phyloP scores from a whole-genome alignment of 2,329 filamentous ascomycete species.

The Colletotrichum lupini region DNA sequence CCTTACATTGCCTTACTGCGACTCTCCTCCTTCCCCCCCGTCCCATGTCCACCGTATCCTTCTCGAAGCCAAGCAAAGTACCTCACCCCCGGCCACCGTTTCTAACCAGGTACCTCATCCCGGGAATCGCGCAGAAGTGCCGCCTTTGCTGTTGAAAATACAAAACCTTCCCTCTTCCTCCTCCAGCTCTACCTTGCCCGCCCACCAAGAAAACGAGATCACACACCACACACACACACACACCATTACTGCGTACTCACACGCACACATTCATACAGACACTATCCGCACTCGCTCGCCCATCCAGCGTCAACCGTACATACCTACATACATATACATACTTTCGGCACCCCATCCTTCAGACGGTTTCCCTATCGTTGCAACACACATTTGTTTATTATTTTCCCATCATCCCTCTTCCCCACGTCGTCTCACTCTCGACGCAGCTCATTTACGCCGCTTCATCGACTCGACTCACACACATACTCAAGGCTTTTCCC shows the following conservation, averaged over 20 bases:
- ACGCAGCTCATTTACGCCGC: background rate
- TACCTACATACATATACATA: constrained; percentile 34
- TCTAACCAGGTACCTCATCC: constrained; percentile 28
- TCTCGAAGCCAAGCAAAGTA: constrained; percentile 36
- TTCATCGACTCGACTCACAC: background rate
- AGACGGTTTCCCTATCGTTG: constrained; percentile 24
- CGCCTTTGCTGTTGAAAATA: constrained; percentile 31
- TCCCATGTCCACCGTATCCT: constrained; percentile 35
- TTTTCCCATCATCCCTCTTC: constrained; percentile 33
- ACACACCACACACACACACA: constrained; percentile 15
- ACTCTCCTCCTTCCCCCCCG: constrained; percentile 10
- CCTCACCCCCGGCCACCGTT: constrained; percentile 31
- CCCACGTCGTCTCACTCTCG: constrained; percentile 3
- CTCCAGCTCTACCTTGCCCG: constrained; percentile 31
- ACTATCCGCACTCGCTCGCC: constrained; percentile 9
- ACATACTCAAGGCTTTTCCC: constrained; percentile 23
- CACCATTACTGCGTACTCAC: background rate
- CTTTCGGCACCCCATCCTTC: constrained; percentile 32
- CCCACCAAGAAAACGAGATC: constrained; percentile 30
- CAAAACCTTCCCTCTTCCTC: constrained; percentile 29
- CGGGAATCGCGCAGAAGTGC: constrained; percentile 31
- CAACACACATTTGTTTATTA: constrained; percentile 38
- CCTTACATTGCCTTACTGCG: constrained; percentile 13
- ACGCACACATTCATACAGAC: background rate
- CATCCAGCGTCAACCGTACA: constrained; percentile 23